A percentile compares a stretch with the other conserved stretches of the same genome.
These are phyloP conservation scores for Thraustochytrium sp. DNA, from an alignment of 352 stramenopile species.

Conservation along the genomic window DNA sequence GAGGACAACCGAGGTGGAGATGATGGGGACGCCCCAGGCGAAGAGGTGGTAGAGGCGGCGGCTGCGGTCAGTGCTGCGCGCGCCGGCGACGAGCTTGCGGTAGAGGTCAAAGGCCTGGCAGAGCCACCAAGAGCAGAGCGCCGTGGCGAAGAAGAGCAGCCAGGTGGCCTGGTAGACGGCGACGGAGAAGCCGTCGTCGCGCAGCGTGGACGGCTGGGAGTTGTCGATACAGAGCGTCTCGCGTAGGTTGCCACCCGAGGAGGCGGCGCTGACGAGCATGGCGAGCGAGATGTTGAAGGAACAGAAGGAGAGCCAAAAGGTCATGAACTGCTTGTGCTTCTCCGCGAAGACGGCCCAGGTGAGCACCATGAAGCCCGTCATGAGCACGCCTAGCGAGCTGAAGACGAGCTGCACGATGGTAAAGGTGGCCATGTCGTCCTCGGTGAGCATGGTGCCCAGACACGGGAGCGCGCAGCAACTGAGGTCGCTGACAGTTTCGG, in stretches of 20 bases:
- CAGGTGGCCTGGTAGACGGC: slow-evolving; percentile 2
- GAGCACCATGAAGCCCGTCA: slow-evolving; percentile 11
- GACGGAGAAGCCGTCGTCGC: not conserved
- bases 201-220: not conserved
- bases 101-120: not conserved
- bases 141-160: slow-evolving; percentile 31
- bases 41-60: slow-evolving; percentile 24
- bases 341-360: slow-evolving; percentile 35
- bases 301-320: slow-evolving; percentile 43
- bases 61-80: not conserved
- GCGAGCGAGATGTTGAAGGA: slow-evolving; percentile 29
- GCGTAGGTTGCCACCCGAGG: not conserved
- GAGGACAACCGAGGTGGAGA: not conserved
- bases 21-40: slow-evolving; percentile 10
- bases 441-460: slow-evolving; percentile 23
- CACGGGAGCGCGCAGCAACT: slow-evolving; percentile 34
- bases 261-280: not conserved
- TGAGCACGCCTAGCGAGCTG: not conserved
- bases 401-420: slow-evolving; percentile 16
- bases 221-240: slow-evolving; percentile 30
- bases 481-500: not conserved
- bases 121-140: slow-evolving; percentile 22
- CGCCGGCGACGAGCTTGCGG: slow-evolving; percentile 14
- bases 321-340: slow-evolving; percentile 45
- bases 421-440: slow-evolving; percentile 20